Evolutionary conservation across 805 yeast species (phyloP).

Genomic region (Myxozyma melibiosi): DNA sequence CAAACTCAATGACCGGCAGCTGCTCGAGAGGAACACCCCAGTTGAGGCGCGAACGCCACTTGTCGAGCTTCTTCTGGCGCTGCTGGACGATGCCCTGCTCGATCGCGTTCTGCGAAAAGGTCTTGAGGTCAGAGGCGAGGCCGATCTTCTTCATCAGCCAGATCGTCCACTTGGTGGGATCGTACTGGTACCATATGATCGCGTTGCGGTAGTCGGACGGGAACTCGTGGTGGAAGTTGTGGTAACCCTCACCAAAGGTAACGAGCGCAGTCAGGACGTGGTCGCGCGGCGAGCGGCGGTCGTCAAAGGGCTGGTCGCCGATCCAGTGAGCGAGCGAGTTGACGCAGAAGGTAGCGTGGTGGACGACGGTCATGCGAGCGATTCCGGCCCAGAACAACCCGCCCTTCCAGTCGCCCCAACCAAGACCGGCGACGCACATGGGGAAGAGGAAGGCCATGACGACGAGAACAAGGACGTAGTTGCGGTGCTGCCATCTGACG

Average conservation of each 20-base stretch:
- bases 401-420: constrained; percentile 74
- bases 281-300: constrained; percentile 71
- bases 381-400: constrained; percentile 82
- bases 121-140: constrained; percentile 59
- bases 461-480: constrained; percentile 60
- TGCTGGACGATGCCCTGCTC: constrained; percentile 78
- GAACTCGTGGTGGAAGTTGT: constrained; percentile 94
- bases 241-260: constrained; percentile 88
- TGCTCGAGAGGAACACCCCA: constrained; percentile 95
- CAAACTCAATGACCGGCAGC: constrained; percentile 67
- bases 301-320: constrained; percentile 74
- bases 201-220: constrained; percentile 87
- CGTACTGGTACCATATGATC: constrained; percentile 70
- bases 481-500: constrained; percentile 69
- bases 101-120: constrained; percentile 59
- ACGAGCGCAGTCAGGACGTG: constrained; percentile 63
- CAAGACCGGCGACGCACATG: constrained; percentile 59
- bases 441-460: constrained; percentile 65
- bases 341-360: constrained; percentile 74
- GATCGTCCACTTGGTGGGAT: constrained; percentile 83
- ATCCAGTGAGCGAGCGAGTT: constrained; percentile 83
- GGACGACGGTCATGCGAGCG: constrained; percentile 67
- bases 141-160: constrained; percentile 56
- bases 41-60: constrained; percentile 72
- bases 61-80: constrained; percentile 77